Evolutionary conservation across 345 rosid genomes (phyloP), one percentile per base, ranked within the genome.

Genomic region (Xanthoceras sorbifolium): DNA sequence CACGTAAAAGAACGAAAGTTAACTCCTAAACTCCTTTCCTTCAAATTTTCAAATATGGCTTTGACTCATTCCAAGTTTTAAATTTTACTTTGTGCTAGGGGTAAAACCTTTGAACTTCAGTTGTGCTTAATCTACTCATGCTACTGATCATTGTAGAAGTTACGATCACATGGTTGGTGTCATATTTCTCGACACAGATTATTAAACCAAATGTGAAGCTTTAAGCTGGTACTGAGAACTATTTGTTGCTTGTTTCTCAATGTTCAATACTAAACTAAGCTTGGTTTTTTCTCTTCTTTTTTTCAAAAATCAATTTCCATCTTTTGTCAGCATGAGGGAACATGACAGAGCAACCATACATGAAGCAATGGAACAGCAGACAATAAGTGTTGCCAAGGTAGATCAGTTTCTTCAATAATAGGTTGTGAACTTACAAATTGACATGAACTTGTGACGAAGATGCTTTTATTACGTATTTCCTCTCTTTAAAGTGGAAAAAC

Each of bases 291-390:
- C n/a, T 5, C 7, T 28, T n/a, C 17, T 17, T 18, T 28, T 15
- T 14, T n/a, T n/a, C n/a, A n/a, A n/a, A 12, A 12, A 17, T 50
- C 9, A n/a, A 22, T 57, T 52, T 6, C 54, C 50, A 79, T 62
- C 73, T 73, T 65, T 59, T 60, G 76, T 57, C 88, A 95, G 98
- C 82, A 93, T 93, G 99, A 92, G 93, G 83, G 98, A 91, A 83
- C 99, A 95, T 84, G 98, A 95, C 85, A 87, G 98, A 79, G 98
- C 98, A 76, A 93, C 97, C 62, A 95, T 95, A 87, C 99, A 95
- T 11, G 99, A 95, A 81, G 99, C 98, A 77, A 95, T 95, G 99
- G 99, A 95, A 87, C 99, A 95, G 86, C 99, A 95, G 86, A 93
- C 98, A 15, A 95, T 95, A 83, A 95, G 99, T 69, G 88, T 95